These are phyloP conservation scores for Apiotrichum montevideense DNA, from an alignment of 1,284 basidiomycete genomes.

Conservation along the genomic window DNA sequence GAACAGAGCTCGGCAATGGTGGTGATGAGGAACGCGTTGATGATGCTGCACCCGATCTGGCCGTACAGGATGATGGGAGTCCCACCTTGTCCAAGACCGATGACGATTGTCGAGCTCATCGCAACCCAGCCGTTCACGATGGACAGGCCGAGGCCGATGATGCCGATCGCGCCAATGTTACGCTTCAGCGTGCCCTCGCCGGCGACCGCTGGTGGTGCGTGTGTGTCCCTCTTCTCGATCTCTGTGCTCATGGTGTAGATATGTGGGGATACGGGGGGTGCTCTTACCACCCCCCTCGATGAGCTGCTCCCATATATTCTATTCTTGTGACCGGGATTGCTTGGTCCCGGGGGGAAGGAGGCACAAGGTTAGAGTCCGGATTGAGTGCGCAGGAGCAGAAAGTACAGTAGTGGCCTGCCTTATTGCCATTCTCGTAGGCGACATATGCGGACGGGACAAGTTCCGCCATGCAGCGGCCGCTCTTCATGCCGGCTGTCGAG, in stretches of 20 bases:
- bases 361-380: too few species aligned
- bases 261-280: too few species aligned
- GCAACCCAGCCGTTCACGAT: slow-evolving; percentile 17
- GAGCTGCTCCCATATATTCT: too few species aligned
- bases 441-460: too few species aligned
- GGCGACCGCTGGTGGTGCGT: background rate
- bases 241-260: background rate
- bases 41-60: slow-evolving; percentile 4
- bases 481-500: too few species aligned
- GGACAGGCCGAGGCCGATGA: slow-evolving; percentile 14
- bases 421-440: too few species aligned
- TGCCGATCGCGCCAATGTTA: slow-evolving; percentile 10
- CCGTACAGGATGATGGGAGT: slow-evolving; percentile 11
- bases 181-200: slow-evolving; percentile 11
- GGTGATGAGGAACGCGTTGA: slow-evolving; percentile 8
- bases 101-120: slow-evolving; percentile 14
- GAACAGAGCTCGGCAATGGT: slow-evolving; percentile 10
- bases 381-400: too few species aligned
- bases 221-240: background rate
- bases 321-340: too few species aligned
- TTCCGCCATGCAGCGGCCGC: too few species aligned
- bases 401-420: too few species aligned
- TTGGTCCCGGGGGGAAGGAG: too few species aligned
- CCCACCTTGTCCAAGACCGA: slow-evolving; percentile 11
- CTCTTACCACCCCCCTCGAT: too few species aligned